A percentile compares a stretch with the other conserved stretches of the same genome.
phyloP scores from a whole-genome alignment of 352 stramenopile species.

The Phytophthora crassamura region DNA sequence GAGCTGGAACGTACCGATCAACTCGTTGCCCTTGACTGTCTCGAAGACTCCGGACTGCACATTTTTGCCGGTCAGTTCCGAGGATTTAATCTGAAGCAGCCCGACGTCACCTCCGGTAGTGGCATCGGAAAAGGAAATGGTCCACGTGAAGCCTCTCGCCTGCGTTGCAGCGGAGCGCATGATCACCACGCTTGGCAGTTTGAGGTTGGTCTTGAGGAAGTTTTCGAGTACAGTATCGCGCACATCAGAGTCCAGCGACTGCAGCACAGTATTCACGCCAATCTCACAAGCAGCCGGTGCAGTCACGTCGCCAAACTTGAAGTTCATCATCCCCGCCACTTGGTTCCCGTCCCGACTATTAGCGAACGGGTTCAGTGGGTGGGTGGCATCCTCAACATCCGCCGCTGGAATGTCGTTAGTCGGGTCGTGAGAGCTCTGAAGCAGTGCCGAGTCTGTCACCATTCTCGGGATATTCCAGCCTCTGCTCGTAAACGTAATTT shows the following conservation, averaged over 20 bases:
- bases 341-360: slow-evolving; percentile 92
- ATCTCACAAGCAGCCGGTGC: slow-evolving; percentile 44
- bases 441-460: slow-evolving; percentile 22
- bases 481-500: slow-evolving; percentile 91
- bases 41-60: slow-evolving; percentile 68
- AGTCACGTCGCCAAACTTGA: slow-evolving; percentile 56
- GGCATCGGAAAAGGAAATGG: slow-evolving; percentile 67
- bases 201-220: slow-evolving; percentile 56
- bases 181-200: slow-evolving; percentile 56
- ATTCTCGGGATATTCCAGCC: slow-evolving; percentile 90
- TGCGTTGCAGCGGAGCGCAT: slow-evolving; percentile 70
- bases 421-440: slow-evolving; percentile 32
- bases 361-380: slow-evolving; percentile 56
- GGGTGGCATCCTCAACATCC: slow-evolving; percentile 53
- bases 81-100: slow-evolving; percentile 47
- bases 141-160: slow-evolving; percentile 82
- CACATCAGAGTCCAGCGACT: slow-evolving; percentile 30
- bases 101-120: slow-evolving; percentile 87
- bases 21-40: slow-evolving; percentile 84
- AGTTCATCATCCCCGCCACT: slow-evolving; percentile 83
- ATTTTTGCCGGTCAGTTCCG: slow-evolving; percentile 44
- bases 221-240: slow-evolving; percentile 44
- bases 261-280: slow-evolving; percentile 48
- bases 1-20: slow-evolving; percentile 93
- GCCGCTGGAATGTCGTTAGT: slow-evolving; percentile 26